Evolutionary conservation across 495 filamentous ascomycete species (phyloP), one percentile per base, ranked within the genome.

Genomic region (Schizothecium vesticola): DNA sequence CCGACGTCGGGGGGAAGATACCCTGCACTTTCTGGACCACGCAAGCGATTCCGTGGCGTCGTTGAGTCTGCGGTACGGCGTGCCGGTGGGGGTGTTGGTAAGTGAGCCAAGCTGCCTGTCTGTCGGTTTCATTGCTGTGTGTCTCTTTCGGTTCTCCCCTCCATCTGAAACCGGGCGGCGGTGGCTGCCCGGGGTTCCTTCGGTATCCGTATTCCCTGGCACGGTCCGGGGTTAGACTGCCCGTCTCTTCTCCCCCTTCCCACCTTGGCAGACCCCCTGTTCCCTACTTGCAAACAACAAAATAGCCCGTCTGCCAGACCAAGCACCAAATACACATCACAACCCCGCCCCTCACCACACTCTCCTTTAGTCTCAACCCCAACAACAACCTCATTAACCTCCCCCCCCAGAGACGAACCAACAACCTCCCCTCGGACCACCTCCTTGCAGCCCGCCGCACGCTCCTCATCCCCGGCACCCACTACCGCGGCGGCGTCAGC

Each of bases 11-110:
- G 78, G 73, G 24, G 81, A 87, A 67, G 87, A 90, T 74, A 86
- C 85, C 2, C 78, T 90, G 16, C 91, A 93, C 76, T 90, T 91
- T 74, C 75, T 93, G 16, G 78, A 89, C 71, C 86, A 88, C 64
- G 75, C 77, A 2, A 75, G 83, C 55, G 91, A 93, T 69, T 89
- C 82, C 19, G 76, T 92, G 25, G 25, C 80, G 51, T 89, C 88
- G 10, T 80, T 93, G 29, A 87, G 89, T 3, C 80, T 93, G 3
- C 84, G 83, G 7, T 94, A 94, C 73, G 77, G 80, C 63, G 84
- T 92, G 10, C 88, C 90, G 23, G 74, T 80, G 19, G 66, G 76
- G 3, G 81, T 51, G 6, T 3, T 51, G 43, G 43, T 51, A n/a
- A 51, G 43, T 43, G 6, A n/a, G n/a, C 36, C 10, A 11, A 33